Base-by-base conservation (phyloP, 805 yeast species). In the Maudiozyma bulderi region DNA sequence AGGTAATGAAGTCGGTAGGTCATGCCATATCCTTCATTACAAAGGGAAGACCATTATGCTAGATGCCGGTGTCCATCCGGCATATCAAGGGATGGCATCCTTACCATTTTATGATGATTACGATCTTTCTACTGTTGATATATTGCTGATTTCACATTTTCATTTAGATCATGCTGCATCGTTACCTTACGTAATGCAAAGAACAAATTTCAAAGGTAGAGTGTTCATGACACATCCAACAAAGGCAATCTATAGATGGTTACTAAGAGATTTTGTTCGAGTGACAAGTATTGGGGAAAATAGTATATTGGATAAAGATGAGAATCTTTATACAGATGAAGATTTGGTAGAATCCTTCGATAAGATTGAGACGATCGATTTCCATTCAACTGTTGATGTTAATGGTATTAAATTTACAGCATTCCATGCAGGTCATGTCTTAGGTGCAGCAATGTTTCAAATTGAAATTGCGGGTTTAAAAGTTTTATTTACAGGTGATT, bases 181-280 rank as follows among this genome's bases (percentile, higher is more conserved):
- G 0, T 73, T 93, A 49, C 99, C 99, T 0, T 93, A 90, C 61
- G 98, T 93, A 43, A 89, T 93, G 97, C 96, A 89, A 59, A 95
- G 89, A 60, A 93, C 99, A 0, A 85, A 77, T 55, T 93, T 93
- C 72, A 83, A 81, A 60, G 99, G 99, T 2, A 77, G 96, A 45
- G 99, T 93, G 5, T 91, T 91, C 65, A 93, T 93, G 99, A 93
- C 99, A 32, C 97, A 93, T 67, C 98, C 99, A 6, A 93, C 99
- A 0, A 93, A 93, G 70, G 98, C 99, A 39, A 93, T 93, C 50
- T 93, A 90, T 66, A 78, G 96, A 55, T 93, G 99, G 98, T 75
- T 93, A 43, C 68, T 93, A 50, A 83, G 89, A 52, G 99, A 93
- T 73, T 93, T 90, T 60, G 97, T 93, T 14, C 76, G 91, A 58